Percentiles rank a stretch among this genome's conserved stretches.
phyloP scores from a whole-genome alignment of 768 basidiomycete species.

The Mycena maculata region DNA sequence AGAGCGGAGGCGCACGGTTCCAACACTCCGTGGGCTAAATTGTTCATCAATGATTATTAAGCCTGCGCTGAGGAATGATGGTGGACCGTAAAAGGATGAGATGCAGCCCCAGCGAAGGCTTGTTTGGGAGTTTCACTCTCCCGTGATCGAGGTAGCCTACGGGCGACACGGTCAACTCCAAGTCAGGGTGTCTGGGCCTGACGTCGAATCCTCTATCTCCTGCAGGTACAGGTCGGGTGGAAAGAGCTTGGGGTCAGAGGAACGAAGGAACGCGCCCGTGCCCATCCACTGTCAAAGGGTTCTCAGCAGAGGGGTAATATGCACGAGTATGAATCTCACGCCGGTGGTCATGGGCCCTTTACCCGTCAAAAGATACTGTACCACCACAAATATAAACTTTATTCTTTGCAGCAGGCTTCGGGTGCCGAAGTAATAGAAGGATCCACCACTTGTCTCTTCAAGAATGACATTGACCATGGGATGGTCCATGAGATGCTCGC shows the following conservation, averaged over 20 bases:
- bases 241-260: constrained; percentile 60
- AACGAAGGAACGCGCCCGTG: constrained; percentile 65
- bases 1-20: neutral
- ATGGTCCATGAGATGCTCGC: too few species aligned
- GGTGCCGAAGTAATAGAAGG: constrained; percentile 54
- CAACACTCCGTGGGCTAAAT: neutral
- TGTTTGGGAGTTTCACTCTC: neutral
- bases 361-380: constrained; percentile 55
- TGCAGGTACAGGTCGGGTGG: constrained; percentile 47
- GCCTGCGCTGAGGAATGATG: neutral
- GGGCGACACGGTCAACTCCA: constrained; percentile 55
- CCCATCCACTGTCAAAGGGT: constrained; percentile 51
- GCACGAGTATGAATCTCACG: constrained; percentile 47
- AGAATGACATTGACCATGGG: constrained; percentile 34
- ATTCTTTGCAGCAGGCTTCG: constrained; percentile 36
- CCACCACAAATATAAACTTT: neutral
- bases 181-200: constrained; percentile 52
- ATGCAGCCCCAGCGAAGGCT: neutral
- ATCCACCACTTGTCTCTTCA: constrained; percentile 61
- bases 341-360: constrained; percentile 67
- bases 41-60: neutral
- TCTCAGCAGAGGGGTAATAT: neutral
- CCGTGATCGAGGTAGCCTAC: constrained; percentile 44
- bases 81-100: constrained; percentile 6
- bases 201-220: constrained; percentile 51